Evolutionary conservation across 306 rosid species (phyloP), one percentile per base, ranked within the genome.

Genomic region (Gastrolobium villosum): DNA sequence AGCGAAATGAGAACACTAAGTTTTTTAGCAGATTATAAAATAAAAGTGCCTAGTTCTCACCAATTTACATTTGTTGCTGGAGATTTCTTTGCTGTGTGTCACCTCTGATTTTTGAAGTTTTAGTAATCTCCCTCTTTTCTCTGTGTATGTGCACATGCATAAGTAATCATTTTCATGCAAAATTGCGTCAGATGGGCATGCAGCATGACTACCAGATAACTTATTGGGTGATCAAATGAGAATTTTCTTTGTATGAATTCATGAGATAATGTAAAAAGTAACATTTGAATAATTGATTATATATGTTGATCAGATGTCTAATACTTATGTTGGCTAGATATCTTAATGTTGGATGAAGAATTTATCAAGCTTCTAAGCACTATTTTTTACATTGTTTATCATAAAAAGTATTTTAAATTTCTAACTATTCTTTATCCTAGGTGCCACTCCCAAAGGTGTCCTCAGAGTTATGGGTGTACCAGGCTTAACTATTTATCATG

Each of bases 371-470:
- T 60, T 53, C 37, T 48, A 65, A 3, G 41, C 37, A 62, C 44
- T 66, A 82, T 49, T 70, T 70, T 55, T 66, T 61, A 37, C 65
- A 46, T 60, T 55, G 77, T 26, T 61, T 39, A 7, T 37, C 35
- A n/a, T 44, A 43, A 50, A 50, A 65, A 74, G 32, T 74, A 49
- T 65, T 50, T 60, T 49, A 55, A 76, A 60, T 77, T 56, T 61
- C 3, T 70, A 44, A 49, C 28, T 15, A 5, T 74, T 43, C 11
- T 68, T 78, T 60, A 84, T 68, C 28, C 41, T 81, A 95, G 99
- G 97, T 73, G 99, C 99, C 69, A 95, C 99, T 26, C 99, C 99
- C 46, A 95, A 95, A 84, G 99, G 99, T 32, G 99, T 95, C 62
- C 96, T 95, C 72, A 88, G 97, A 91, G 98, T 91, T 71, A 95